Base-by-base conservation (phyloP, 768 basidiomycete species). In the Pulveroboletus ravenelii region DNA sequence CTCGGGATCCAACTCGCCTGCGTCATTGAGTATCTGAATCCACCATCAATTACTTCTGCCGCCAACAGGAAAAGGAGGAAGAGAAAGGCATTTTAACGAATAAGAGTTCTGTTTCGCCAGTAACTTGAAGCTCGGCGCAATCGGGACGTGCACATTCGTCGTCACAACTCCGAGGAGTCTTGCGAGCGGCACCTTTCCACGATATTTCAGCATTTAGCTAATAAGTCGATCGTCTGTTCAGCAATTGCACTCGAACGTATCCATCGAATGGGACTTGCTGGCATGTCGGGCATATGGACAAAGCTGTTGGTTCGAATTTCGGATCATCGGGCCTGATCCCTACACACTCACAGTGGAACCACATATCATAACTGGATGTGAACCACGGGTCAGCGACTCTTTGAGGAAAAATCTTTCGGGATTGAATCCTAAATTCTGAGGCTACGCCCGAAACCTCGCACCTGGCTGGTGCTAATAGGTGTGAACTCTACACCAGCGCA, bases 281-380 rank as follows among this genome's bases (percentile, higher is more conserved):
- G 57, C 79, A 81, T 8, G 66, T 58, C 12, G 76, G 79, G 52
- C 79, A 80, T 14, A 58, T 53, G 51, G 75, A 79, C 30, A 57
- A 50, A 10, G 59, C 62, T 0, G 30, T 53, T 6, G 56, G 55
- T 32, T 65, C 62, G 27, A 76, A 48, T n/a, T 75, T 66, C 2
- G 59, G 48, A 53, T 81, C 78, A 0, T 57, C 62, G 2, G 61
- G 39, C 10, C n/a, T n/a, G n/a, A 80, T 62, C 13, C 72, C 78
- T 25, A 74, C 72, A 49, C 79, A 81, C 6, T 74, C 79, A 48
- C 73, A 76, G 47, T 81, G 79, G 48, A 76, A 79, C 79, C 78
- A 78, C 48, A 54, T 40, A 2, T 67, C 62, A 47, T 75, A 78
- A 6, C 75, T 77, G 7, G 20, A 23, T 23, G 20, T 4, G 20